A percentile compares a stretch with the other conserved stretches of the same genome.
phyloP scores from a whole-genome alignment of 2,329 filamentous ascomycete genomes.

The Penicillium digitatum region DNA sequence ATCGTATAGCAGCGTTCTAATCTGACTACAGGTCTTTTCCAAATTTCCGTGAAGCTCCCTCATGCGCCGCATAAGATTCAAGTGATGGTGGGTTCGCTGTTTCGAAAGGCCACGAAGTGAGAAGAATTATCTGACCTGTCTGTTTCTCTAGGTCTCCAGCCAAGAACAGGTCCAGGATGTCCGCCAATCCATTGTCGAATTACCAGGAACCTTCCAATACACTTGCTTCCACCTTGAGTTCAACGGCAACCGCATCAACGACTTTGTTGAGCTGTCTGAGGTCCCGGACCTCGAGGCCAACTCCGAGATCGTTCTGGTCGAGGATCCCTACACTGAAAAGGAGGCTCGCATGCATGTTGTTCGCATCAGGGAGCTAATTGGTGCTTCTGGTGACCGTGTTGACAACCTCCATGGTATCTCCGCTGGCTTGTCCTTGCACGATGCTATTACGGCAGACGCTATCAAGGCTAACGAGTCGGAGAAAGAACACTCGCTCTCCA shows the following conservation, averaged over 20 bases:
- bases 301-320: slow-evolving; percentile 74
- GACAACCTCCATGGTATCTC: slow-evolving; percentile 82
- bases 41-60: slow-evolving; percentile 76
- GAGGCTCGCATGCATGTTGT: slow-evolving; percentile 94
- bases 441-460: slow-evolving; percentile 59
- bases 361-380: slow-evolving; percentile 85
- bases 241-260: slow-evolving; percentile 84
- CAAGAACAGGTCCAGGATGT: slow-evolving; percentile 98
- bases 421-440: slow-evolving; percentile 81
- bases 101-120: slow-evolving; percentile 5
- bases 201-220: slow-evolving; percentile 89
- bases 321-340: slow-evolving; percentile 98
- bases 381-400: slow-evolving; percentile 81
- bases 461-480: slow-evolving; percentile 39
- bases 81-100: slow-evolving; percentile 66
- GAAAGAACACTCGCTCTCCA: slow-evolving; percentile 56
- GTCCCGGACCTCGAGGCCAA: slow-evolving; percentile 73
- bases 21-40: slow-evolving; percentile 52
- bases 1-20: slow-evolving; percentile 11
- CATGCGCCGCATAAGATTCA: slow-evolving; percentile 74
- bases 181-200: slow-evolving; percentile 91
- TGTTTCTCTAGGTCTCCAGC: slow-evolving; percentile 64
- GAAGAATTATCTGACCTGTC: slow-evolving; percentile 22
- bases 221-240: slow-evolving; percentile 98
- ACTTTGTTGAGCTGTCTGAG: slow-evolving; percentile 88